phyloP scores from a whole-genome alignment of 257 asterid species.

The Coffea canephora region DNA sequence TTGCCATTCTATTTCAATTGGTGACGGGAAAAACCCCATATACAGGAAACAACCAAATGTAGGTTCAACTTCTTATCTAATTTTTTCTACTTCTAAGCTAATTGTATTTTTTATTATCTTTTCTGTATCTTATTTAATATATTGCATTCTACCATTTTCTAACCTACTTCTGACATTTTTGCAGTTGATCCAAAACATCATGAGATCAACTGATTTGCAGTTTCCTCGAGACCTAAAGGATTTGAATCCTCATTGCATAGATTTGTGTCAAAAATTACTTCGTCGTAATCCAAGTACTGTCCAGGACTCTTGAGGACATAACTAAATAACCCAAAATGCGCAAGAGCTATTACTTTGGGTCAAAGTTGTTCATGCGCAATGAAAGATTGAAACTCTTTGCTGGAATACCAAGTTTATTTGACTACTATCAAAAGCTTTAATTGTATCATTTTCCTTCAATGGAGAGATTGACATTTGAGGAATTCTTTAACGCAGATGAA shows the following conservation, averaged over 20 bases:
- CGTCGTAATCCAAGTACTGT: slow-evolving; percentile 71
- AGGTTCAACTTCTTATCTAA: slow-evolving; percentile 39
- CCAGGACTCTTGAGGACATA: neutral
- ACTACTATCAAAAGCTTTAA: neutral
- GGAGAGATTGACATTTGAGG: slow-evolving; percentile 87
- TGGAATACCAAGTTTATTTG: neutral
- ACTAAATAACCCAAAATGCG: slow-evolving; percentile 3
- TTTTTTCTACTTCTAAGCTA: neutral
- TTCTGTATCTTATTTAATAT: slow-evolving; percentile 16
- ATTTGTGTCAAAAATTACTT: slow-evolving; percentile 74
- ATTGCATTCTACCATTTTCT: slow-evolving; percentile 14
- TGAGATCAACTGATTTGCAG: slow-evolving; percentile 65
- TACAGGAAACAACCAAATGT: slow-evolving; percentile 67
- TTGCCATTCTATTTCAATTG: slow-evolving; percentile 82
- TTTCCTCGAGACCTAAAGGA: slow-evolving; percentile 68
- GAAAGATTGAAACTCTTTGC: slow-evolving; percentile 13
- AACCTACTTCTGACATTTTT: slow-evolving; percentile 22
- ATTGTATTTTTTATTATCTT: neutral
- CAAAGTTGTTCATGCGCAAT: neutral
- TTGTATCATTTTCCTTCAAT: slow-evolving; percentile 36
- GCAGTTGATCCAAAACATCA: slow-evolving; percentile 87
- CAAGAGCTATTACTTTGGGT: neutral
- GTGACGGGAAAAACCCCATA: slow-evolving; percentile 83
- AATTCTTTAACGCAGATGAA: slow-evolving; percentile 72
- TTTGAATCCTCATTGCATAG: slow-evolving; percentile 62